Evolutionary conservation across 257 asterid species (phyloP).

Genomic region (Solanum peruvianum): DNA sequence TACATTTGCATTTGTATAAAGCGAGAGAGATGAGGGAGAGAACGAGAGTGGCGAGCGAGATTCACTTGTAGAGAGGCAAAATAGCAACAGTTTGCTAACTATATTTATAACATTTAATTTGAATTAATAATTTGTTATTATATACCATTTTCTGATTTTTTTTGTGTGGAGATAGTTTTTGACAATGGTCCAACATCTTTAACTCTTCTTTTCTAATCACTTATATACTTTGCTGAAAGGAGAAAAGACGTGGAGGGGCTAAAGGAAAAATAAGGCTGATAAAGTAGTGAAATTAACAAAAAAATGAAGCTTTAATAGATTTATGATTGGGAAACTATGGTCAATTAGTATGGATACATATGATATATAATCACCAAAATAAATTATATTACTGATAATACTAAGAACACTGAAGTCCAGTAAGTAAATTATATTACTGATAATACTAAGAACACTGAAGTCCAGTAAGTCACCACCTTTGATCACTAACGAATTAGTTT

Average conservation of each 20-base stretch:
- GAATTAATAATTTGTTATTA: too few species aligned
- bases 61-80: too few species aligned
- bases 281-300: background rate
- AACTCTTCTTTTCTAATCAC: background rate
- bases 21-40: too few species aligned
- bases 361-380: background rate
- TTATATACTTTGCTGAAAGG: background rate
- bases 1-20: too few species aligned
- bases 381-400: background rate
- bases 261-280: constrained; percentile 1
- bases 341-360: background rate
- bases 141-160: too few species aligned
- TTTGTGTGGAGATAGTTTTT: background rate
- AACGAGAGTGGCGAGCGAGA: too few species aligned
- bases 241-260: background rate
- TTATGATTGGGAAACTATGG: background rate
- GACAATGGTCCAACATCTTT: background rate
- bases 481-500: background rate
- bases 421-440: background rate
- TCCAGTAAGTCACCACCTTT: background rate
- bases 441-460: background rate
- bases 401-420: background rate
- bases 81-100: too few species aligned
- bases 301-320: constrained; percentile 2
- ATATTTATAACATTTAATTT: too few species aligned